phyloP scores from a whole-genome alignment of 2,329 filamentous ascomycete species.

The Dothidotthia symphoricarpi region DNA sequence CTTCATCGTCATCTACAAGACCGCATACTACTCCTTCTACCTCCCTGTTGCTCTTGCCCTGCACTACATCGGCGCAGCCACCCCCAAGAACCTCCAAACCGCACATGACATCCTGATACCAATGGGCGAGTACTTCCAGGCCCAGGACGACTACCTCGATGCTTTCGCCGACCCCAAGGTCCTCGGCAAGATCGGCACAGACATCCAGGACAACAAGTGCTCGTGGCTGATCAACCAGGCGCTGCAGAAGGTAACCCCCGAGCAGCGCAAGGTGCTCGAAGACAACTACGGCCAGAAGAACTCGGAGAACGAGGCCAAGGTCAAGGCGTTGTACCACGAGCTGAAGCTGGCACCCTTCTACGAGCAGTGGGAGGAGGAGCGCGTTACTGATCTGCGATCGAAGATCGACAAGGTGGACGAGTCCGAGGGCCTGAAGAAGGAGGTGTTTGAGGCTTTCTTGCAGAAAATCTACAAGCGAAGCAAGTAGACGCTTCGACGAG shows the following conservation, averaged over 20 bases:
- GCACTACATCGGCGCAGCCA: constrained; percentile 80
- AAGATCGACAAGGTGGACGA: constrained; percentile 82
- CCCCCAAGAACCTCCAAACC: constrained; percentile 82
- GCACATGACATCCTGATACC: constrained; percentile 91
- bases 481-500: constrained; percentile 60
- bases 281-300: constrained; percentile 95
- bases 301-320: constrained; percentile 71
- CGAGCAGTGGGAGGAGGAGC: constrained; percentile 84
- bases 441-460: constrained; percentile 84
- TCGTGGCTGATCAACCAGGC: constrained; percentile 98
- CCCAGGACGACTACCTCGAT: constrained; percentile 98
- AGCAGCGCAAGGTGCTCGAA: constrained; percentile 85
- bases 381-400: constrained; percentile 71
- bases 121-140: constrained; percentile 98
- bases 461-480: constrained; percentile 97
- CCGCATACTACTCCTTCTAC: constrained; percentile 98
- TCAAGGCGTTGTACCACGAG: constrained; percentile 88
- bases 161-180: constrained; percentile 90
- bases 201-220: constrained; percentile 99
- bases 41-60: constrained; percentile 90
- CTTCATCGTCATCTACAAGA: constrained; percentile 99
- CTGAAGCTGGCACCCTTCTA: constrained; percentile 81
- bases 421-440: constrained; percentile 83
- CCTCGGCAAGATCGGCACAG: constrained; percentile 97
- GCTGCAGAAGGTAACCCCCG: constrained; percentile 72